phyloP scores from a whole-genome alignment of 1,284 basidiomycete species.

The Cronartium quercuum region DNA sequence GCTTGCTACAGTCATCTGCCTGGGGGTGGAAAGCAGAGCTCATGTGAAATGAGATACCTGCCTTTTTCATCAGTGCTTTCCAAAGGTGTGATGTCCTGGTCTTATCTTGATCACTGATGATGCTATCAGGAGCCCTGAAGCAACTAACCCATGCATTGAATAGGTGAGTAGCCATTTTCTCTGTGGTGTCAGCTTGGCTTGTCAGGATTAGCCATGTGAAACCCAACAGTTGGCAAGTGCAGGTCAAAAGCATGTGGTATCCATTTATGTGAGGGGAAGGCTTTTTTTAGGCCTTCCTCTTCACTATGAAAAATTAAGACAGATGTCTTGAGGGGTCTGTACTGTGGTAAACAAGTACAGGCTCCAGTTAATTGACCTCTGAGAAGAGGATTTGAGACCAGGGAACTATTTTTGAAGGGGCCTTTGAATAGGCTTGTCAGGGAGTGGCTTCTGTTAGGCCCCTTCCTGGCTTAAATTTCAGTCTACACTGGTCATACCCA shows the following conservation, averaged over 20 bases:
- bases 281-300: no score
- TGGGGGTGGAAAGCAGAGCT: slow-evolving; percentile 45
- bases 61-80: slow-evolving; percentile 41
- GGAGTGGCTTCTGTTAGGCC: no score
- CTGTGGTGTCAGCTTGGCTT: not conserved
- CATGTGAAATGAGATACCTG: slow-evolving; percentile 41
- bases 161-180: not conserved
- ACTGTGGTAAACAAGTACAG: no score
- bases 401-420: no score
- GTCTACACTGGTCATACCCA: no score
- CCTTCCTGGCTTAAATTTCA: no score
- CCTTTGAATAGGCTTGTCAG: no score
- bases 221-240: slow-evolving; percentile 5
- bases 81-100: slow-evolving; percentile 46
- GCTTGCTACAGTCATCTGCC: slow-evolving; percentile 47
- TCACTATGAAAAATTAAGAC: no score
- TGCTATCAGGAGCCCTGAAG: slow-evolving; percentile 41
- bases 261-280: not conserved
- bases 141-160: not conserved
- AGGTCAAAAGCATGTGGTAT: slow-evolving; percentile 5
- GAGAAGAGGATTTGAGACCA: no score
- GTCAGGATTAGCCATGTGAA: not conserved
- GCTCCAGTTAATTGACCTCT: no score
- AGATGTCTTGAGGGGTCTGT: no score
- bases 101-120: slow-evolving; percentile 45